Conservation (phyloP, 164 flowering plant species). For the Protea cynaroides region DNA sequence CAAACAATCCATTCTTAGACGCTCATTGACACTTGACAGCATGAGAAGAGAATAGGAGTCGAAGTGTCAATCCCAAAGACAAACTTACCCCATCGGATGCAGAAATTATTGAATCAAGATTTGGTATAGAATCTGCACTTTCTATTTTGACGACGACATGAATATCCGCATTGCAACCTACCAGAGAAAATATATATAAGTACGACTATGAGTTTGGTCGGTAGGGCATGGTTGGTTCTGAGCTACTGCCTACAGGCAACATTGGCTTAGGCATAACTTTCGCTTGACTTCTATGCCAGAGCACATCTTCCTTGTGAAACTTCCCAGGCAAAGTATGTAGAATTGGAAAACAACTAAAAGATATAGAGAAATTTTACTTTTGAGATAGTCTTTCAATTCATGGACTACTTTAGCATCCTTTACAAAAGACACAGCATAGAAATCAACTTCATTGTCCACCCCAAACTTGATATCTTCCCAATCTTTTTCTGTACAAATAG, state of each 20-base stretch:
- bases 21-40: background rate
- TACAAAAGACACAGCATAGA: slow-evolving; percentile 98
- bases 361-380: slow-evolving; percentile 36
- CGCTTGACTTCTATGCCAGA: too few species aligned
- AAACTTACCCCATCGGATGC: slow-evolving; percentile 95
- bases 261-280: too few species aligned
- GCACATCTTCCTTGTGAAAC: too few species aligned
- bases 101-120: slow-evolving; percentile 78
- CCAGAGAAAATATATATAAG: slow-evolving; percentile 11
- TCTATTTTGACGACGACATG: slow-evolving; percentile 86
- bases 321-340: too few species aligned
- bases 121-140: slow-evolving; percentile 96
- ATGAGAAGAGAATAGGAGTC: background rate
- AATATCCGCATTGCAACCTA: slow-evolving; percentile 81
- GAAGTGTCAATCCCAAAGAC: background rate
- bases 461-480: slow-evolving; percentile 99
- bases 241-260: too few species aligned
- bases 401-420: slow-evolving; percentile 93
- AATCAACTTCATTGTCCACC: slow-evolving; percentile 90
- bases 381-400: slow-evolving; percentile 90
- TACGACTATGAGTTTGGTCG: too few species aligned
- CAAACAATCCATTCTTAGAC: background rate
- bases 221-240: too few species aligned
- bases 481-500: slow-evolving; percentile 66
- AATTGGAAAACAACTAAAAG: too few species aligned